Evolutionary conservation across 257 asterid species (phyloP).

Genomic region (Primulina eburnea): DNA sequence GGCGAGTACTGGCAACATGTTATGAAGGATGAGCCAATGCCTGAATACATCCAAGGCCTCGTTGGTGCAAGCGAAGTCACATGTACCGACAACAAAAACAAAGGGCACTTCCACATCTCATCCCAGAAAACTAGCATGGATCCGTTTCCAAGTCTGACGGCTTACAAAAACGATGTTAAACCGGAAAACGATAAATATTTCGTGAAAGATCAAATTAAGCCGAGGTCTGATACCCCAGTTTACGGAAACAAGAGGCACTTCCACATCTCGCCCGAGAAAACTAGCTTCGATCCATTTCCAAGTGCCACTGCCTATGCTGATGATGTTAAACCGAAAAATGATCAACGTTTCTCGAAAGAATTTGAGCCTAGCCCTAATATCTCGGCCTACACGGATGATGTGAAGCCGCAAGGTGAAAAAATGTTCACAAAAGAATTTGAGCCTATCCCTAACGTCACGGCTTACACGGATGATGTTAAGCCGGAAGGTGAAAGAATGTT

Average conservation of each 20-base stretch:
- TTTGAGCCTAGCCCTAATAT: conserved; percentile 24
- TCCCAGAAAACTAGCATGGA: conserved; percentile 7
- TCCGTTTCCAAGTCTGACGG: background rate
- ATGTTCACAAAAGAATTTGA: conserved; percentile 20
- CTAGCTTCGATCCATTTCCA: conserved; percentile 17
- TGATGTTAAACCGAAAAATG: background rate
- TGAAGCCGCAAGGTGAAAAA: background rate
- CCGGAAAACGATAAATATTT: background rate
- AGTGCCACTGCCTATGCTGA: conserved; percentile 3
- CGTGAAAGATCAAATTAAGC: background rate
- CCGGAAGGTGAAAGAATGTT: background rate
- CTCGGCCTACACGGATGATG: conserved; percentile 5
- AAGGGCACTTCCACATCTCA: background rate
- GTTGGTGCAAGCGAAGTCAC: conserved; percentile 1
- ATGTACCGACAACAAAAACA: background rate
- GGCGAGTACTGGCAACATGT: conserved; percentile 20
- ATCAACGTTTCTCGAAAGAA: conserved; percentile 11
- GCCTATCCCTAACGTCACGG: conserved; percentile 14
- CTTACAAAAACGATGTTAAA: background rate
- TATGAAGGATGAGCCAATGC: conserved; percentile 22
- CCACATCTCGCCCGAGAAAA: no score
- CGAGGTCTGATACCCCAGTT: background rate
- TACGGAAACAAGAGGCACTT: no score
- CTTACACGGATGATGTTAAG: conserved; percentile 1
- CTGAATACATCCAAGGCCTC: conserved; percentile 18